Base-by-base conservation (phyloP, 345 rosid genomes). In the Gossypium australe region DNA sequence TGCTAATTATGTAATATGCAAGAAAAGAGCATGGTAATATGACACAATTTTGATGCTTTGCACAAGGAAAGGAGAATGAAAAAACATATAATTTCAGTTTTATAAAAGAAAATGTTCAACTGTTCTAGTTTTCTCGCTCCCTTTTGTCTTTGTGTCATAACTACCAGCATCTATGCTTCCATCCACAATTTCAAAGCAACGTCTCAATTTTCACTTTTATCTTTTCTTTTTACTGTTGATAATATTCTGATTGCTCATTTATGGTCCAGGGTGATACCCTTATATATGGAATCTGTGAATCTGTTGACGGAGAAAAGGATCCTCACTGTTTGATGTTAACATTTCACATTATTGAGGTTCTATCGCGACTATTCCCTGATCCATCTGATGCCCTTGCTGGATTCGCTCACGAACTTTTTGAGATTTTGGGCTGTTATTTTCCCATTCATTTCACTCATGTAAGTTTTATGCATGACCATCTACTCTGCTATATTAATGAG, bases 371-470 rank as follows among this genome's bases (percentile, higher is more conserved):
- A 68, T 89, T 87, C 81, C 89, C 97, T 24, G 90, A 87, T 82
- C 84, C 94, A 47, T 78, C 75, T 76, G 91, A 91, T 75, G 91
- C 94, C 66, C 73, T 93, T 27, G 85, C 89, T 53, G 78, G 83
- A 78, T 78, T 67, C 80, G 89, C 90, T 58, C 62, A 82, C 63
- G 92, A 82, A 47, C 77, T 93, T 75, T 92, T 94, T 80, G 89
- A 83, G 44, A 78, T 82, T 73, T 80, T 92, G 84, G 86, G 89
- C 70, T 83, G 88, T 81, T 94, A 94, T 84, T 94, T 92, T 77
- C 98, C 99, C 20, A 84, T 91, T 82, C 93, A 91, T 87, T 92
- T 87, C 82, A 94, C 99, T 12, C 99, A 92, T 80, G 99, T 94
- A 87, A 86, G 98, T 67, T 77, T 69, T 61, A 59, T 43, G 29